Percentiles rank a stretch among this genome's conserved stretches.
Evolutionary conservation across 2,329 filamentous ascomycete genomes (phyloP).

Genomic region (Acarospora socialis): DNA sequence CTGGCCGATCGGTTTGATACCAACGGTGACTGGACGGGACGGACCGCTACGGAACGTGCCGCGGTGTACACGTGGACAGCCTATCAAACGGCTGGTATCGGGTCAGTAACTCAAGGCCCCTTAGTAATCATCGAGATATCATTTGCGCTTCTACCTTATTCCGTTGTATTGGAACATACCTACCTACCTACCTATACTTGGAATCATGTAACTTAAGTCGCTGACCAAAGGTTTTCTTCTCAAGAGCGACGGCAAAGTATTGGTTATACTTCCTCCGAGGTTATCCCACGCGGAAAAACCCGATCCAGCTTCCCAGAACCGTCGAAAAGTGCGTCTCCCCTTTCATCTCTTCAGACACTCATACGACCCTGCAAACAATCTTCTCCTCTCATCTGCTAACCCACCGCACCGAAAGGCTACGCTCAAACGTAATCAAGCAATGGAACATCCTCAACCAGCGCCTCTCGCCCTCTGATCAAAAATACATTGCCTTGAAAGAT

Average conservation of each 20-base stretch:
- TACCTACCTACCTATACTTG: no score
- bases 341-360: no score
- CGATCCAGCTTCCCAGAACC: slow-evolving; percentile 14
- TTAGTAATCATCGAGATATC: no score
- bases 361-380: neutral
- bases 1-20: slow-evolving; percentile 24
- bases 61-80: slow-evolving; percentile 22
- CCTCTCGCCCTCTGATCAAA: slow-evolving; percentile 15
- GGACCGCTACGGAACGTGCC: slow-evolving; percentile 16
- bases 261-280: slow-evolving; percentile 23
- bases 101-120: no score
- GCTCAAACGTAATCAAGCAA: slow-evolving; percentile 17
- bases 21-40: slow-evolving; percentile 22
- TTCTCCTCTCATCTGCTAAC: neutral
- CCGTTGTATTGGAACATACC: no score
- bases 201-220: no score
- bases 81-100: slow-evolving; percentile 25
- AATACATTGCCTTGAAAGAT: slow-evolving; percentile 23
- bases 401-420: slow-evolving; percentile 17
- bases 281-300: slow-evolving; percentile 18
- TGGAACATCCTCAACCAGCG: slow-evolving; percentile 20
- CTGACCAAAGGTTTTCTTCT: neutral
- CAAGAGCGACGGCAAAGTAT: slow-evolving; percentile 22
- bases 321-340: slow-evolving; percentile 16
- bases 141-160: no score